Percentiles rank a stretch among this genome's conserved stretches.
These are phyloP conservation scores for Thalassiosira profunda DNA, from an alignment of 108 stramenopile genomes.

Conservation along the genomic window DNA sequence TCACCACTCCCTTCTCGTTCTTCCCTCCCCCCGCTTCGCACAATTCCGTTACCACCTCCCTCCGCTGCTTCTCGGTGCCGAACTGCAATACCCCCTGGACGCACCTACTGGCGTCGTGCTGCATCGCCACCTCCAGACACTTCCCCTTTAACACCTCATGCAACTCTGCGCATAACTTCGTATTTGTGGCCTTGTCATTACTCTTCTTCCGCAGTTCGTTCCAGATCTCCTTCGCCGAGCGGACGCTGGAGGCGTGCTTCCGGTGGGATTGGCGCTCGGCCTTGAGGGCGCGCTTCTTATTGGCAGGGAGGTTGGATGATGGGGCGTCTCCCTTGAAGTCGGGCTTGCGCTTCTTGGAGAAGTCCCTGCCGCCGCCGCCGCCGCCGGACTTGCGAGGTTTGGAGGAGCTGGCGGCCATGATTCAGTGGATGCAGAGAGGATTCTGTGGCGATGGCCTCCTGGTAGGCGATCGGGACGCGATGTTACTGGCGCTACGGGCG, in stretches of 20 bases:
- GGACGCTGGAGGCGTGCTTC: constrained; percentile 74
- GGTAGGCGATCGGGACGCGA: no score
- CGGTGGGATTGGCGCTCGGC: constrained; percentile 89
- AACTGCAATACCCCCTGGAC: constrained; percentile 92
- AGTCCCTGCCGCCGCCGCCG: no score
- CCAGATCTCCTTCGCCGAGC: constrained; percentile 85
- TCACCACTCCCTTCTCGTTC: constrained; percentile 36
- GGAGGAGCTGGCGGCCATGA: no score
- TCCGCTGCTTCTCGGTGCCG: constrained; percentile 66
- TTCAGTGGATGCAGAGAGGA: no score
- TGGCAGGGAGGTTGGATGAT: constrained; percentile 20
- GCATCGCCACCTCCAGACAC: constrained; percentile 83
- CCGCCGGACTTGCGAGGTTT: no score
- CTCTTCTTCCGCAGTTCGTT: constrained; percentile 83
- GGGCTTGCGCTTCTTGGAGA: constrained; percentile 25
- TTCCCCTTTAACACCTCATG: constrained; percentile 79
- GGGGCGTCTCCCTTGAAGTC: not conserved
- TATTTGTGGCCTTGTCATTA: constrained; percentile 68
- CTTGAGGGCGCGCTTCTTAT: constrained; percentile 79
- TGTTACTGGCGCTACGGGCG: no score
- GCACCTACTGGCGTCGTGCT: constrained; percentile 92
- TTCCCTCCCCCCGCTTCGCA: constrained; percentile 35
- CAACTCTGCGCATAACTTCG: constrained; percentile 66
- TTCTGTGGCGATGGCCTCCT: no score
- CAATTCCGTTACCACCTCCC: constrained; percentile 65